Conservation (phyloP, 805 yeast species). For the Starmera pachycereana region DNA sequence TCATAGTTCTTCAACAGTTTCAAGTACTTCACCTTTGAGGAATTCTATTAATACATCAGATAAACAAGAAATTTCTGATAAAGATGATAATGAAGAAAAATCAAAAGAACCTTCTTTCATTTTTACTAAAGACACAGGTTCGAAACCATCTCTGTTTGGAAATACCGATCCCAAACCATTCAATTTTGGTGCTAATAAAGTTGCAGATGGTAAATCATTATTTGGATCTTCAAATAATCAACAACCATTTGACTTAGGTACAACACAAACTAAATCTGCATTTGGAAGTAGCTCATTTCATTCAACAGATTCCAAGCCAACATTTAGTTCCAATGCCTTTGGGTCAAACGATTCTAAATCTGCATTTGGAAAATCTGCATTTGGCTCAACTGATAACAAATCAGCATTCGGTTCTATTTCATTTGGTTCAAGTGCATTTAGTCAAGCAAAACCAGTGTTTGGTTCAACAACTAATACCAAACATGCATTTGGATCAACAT, state of each 20-base stretch:
- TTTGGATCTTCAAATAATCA: conserved; percentile 5
- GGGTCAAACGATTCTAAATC: conserved; percentile 2
- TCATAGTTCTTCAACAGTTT: not conserved
- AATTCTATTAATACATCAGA: not conserved
- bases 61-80: not conserved
- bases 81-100: conserved; percentile 13
- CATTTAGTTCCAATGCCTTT: conserved; percentile 3
- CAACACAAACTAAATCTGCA: conserved; percentile 7
- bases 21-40: not conserved
- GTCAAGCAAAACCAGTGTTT: conserved; percentile 2
- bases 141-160: not conserved
- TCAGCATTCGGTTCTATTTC: conserved; percentile 1
- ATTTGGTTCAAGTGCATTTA: conserved; percentile 9
- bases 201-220: conserved; percentile 2
- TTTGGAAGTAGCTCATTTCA: conserved; percentile 5
- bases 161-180: not conserved
- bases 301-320: not conserved
- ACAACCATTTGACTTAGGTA: conserved; percentile 16
- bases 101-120: not conserved
- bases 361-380: conserved; percentile 15
- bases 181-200: not conserved
- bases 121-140: not conserved
- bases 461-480: conserved; percentile 1
- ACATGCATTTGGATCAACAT: conserved; percentile 2
- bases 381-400: conserved; percentile 1